A percentile compares a stretch with the other conserved stretches of the same genome.
Conservation (phyloP, 73 alveolate species). For the Symbiodinium pilosum region DNA sequence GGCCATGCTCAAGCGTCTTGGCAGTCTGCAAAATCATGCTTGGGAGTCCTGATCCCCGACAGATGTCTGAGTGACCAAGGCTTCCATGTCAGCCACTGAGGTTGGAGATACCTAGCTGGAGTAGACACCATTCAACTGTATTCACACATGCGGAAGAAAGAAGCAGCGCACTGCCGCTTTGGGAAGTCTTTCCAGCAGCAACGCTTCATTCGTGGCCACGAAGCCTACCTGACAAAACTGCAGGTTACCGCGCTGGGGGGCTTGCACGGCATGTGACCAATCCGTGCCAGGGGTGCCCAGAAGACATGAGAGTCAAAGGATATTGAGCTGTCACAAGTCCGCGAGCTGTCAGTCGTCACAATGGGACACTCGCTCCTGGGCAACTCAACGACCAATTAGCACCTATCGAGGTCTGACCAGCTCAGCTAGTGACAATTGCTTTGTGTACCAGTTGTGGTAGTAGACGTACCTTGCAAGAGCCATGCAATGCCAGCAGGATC, state of each 20-base stretch:
- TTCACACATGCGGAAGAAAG: background rate
- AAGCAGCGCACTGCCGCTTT: slow-evolving; percentile 46
- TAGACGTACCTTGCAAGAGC: slow-evolving; percentile 44
- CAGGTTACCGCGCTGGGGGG: no score
- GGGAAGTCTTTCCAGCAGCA: slow-evolving; percentile 58
- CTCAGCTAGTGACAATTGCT: slow-evolving; percentile 25
- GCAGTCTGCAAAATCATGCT: background rate
- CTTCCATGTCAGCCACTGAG: slow-evolving; percentile 69
- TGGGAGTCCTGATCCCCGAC: background rate
- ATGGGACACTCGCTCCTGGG: background rate
- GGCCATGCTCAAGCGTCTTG: background rate
- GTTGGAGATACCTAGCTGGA: slow-evolving; percentile 28
- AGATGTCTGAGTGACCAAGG: slow-evolving; percentile 52
- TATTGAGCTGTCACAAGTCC: background rate
- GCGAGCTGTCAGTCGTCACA: background rate
- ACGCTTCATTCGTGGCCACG: slow-evolving; percentile 19
- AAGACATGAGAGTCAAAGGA: slow-evolving; percentile 85
- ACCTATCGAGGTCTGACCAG: background rate
- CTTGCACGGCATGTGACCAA: background rate
- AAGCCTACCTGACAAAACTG: slow-evolving; percentile 51
- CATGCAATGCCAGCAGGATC: background rate
- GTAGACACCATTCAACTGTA: background rate
- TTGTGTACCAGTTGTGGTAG: slow-evolving; percentile 86
- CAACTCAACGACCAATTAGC: background rate
- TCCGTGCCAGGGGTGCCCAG: background rate